Percentiles rank a stretch among this genome's conserved stretches.
These are phyloP conservation scores for Aspergillus hortae DNA, from an alignment of 2,329 filamentous ascomycete genomes.

Conservation along the genomic window DNA sequence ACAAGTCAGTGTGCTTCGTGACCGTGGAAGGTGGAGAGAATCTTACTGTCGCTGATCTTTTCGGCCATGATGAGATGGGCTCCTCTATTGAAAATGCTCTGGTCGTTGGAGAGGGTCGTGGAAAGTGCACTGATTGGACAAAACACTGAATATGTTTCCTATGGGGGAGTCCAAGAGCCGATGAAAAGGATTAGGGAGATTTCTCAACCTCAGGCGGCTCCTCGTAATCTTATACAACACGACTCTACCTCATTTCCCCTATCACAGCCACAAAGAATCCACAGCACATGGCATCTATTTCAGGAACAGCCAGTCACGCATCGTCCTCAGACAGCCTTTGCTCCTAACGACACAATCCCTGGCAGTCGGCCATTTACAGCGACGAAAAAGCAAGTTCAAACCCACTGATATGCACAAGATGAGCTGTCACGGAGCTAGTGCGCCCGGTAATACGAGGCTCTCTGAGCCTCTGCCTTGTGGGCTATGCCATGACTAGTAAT, in stretches of 20 bases:
- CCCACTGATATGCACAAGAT: constrained; percentile 1
- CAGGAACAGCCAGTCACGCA: not conserved
- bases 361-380: not conserved
- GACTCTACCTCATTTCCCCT: not conserved
- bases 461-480: constrained; percentile 2
- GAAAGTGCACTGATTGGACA: not conserved
- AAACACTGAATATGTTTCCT: not conserved
- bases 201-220: not conserved
- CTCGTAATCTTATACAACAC: not conserved
- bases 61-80: not conserved
- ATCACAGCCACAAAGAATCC: not conserved
- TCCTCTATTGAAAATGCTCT: not conserved
- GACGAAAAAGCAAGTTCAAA: not conserved
- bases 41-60: constrained; percentile 2
- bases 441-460: constrained; percentile 5
- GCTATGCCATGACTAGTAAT: too few relatives aligned
- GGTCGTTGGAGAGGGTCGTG: not conserved
- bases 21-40: not conserved
- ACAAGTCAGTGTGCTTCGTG: not conserved
- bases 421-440: not conserved
- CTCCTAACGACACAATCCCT: not conserved
- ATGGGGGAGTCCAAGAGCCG: not conserved
- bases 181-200: not conserved
- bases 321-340: not conserved
- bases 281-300: not conserved